A percentile compares a stretch with the other conserved stretches of the same genome.
These are phyloP conservation scores for Fusarium pseudonygamai DNA, from an alignment of 2,329 filamentous ascomycete genomes.

Conservation along the genomic window DNA sequence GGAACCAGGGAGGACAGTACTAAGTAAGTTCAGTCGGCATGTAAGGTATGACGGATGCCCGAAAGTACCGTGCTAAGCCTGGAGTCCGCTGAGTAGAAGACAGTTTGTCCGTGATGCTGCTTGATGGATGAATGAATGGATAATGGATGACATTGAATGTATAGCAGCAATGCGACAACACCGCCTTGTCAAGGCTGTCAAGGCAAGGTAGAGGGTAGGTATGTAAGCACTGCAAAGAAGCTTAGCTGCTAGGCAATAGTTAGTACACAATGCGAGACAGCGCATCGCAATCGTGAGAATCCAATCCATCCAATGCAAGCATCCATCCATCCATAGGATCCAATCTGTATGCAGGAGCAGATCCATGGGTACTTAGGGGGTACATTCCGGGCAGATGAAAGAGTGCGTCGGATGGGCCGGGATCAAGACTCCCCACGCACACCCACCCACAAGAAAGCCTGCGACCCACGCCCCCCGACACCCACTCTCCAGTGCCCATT, in stretches of 20 bases:
- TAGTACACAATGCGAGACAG: conserved; percentile 17
- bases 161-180: background rate
- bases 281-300: conserved; percentile 1
- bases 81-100: background rate
- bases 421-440: conserved; percentile 35
- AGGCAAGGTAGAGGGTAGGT: background rate
- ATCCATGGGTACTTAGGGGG: conserved; percentile 23
- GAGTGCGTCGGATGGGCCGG: conserved; percentile 41
- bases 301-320: background rate
- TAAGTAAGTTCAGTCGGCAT: conserved; percentile 1
- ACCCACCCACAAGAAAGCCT: conserved; percentile 28
- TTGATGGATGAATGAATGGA: background rate
- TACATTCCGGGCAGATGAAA: conserved; percentile 28
- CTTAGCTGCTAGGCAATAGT: background rate
- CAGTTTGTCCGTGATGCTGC: background rate
- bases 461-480: conserved; percentile 40
- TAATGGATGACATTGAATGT: background rate
- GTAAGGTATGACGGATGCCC: background rate
- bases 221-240: conserved; percentile 1
- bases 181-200: conserved; percentile 4
- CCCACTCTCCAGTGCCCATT: conserved; percentile 43
- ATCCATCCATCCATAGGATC: background rate
- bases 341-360: conserved; percentile 7
- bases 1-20: background rate
- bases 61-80: background rate